Conservation (phyloP, 495 filamentous ascomycete species). For the Parathielavia hyrcaniae region DNA sequence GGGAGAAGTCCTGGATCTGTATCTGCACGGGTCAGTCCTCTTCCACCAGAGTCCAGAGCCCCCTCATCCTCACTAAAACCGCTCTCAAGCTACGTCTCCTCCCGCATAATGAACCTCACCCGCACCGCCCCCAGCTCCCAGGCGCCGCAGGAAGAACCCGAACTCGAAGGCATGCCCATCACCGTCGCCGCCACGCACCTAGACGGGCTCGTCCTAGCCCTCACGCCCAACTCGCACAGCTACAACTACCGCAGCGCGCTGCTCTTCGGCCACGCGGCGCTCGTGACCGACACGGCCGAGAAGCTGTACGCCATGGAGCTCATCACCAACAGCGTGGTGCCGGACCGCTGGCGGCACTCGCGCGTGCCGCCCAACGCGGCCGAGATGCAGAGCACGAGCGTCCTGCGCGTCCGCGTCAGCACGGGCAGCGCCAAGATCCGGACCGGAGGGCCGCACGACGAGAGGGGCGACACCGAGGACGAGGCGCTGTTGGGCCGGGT, state of each 20-base stretch:
- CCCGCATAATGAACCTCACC: constrained; percentile 66
- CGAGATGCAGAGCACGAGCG: constrained; percentile 71
- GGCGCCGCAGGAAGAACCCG: background rate
- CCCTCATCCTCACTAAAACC: background rate
- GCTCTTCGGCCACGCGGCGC: constrained; percentile 65
- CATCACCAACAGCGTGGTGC: constrained; percentile 69
- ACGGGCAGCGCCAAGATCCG: constrained; percentile 76
- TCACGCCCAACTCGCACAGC: constrained; percentile 73
- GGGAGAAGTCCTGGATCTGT: constrained; percentile 65
- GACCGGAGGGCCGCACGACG: constrained; percentile 62
- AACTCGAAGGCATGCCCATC: constrained; percentile 50
- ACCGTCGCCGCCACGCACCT: constrained; percentile 58
- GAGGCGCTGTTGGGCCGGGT: constrained; percentile 53
- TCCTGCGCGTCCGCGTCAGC: constrained; percentile 63
- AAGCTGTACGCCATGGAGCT: constrained; percentile 79
- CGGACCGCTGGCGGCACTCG: constrained; percentile 61
- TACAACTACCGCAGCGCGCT: constrained; percentile 87
- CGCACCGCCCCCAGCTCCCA: constrained; percentile 38
- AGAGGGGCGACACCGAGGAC: constrained; percentile 59
- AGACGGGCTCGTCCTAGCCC: constrained; percentile 68
- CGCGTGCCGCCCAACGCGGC: constrained; percentile 64
- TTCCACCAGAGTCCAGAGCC: background rate
- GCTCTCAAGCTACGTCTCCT: constrained; percentile 56
- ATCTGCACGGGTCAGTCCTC: constrained; percentile 61
- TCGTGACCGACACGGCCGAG: constrained; percentile 62